Evolutionary conservation across 1,284 basidiomycete genomes (phyloP).

Genomic region (Naganishia cerealis): DNA sequence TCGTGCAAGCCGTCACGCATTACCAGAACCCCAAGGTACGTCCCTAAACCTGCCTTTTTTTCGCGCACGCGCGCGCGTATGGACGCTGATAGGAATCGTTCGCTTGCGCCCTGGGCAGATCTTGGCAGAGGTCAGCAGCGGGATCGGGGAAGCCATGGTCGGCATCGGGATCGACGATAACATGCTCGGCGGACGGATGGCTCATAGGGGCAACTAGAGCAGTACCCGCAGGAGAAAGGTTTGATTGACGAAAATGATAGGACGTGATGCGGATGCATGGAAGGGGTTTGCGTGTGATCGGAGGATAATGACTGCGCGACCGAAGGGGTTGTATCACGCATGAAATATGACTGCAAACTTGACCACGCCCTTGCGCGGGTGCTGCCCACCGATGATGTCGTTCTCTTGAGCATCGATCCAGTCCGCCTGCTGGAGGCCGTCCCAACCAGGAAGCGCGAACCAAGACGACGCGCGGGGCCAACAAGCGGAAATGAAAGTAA

Average conservation of each 20-base stretch:
- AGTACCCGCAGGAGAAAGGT: background rate
- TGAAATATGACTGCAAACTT: too few relatives aligned
- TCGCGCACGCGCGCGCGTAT: background rate
- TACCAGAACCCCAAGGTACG: constrained; percentile 78
- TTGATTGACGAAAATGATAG: background rate
- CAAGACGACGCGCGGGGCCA: background rate
- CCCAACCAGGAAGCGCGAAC: background rate
- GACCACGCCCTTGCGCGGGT: too few relatives aligned
- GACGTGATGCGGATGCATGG: background rate
- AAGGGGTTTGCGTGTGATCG: background rate
- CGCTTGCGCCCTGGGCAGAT: constrained; percentile 31
- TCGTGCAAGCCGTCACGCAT: constrained; percentile 96
- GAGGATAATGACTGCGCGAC: background rate
- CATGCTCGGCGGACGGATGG: constrained; percentile 41
- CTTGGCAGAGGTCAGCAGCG: constrained; percentile 71
- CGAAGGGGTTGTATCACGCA: background rate
- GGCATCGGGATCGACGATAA: constrained; percentile 69
- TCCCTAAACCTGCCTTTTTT: constrained; percentile 49
- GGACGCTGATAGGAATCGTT: background rate
- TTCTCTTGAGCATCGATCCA: background rate
- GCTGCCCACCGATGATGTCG: too few relatives aligned
- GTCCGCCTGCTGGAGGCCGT: background rate
- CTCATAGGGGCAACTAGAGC: constrained; percentile 36
- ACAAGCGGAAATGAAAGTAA: constrained; percentile 7
- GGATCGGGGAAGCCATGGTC: constrained; percentile 88